These are phyloP conservation scores for Arthroderma sp. DNA, from an alignment of 2,329 filamentous ascomycete species.

Conservation along the genomic window DNA sequence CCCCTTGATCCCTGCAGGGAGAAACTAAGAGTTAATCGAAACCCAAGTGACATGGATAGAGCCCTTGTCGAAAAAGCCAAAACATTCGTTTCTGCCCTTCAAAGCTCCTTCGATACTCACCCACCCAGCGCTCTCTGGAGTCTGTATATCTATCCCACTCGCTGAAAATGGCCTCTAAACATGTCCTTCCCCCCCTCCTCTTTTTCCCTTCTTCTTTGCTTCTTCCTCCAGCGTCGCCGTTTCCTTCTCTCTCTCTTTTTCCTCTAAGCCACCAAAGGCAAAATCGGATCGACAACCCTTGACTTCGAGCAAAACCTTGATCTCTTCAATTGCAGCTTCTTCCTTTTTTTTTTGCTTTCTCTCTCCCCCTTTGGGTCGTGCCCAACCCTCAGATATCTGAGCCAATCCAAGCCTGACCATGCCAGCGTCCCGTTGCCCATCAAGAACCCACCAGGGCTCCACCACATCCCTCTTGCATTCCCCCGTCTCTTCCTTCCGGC, in stretches of 20 bases:
- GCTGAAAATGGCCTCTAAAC: not conserved
- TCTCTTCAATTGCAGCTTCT: not conserved
- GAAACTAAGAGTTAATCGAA: constrained; percentile 2
- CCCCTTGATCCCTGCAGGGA: constrained; percentile 2
- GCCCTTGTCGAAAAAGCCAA: not conserved
- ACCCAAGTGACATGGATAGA: constrained; percentile 2
- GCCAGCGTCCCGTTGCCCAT: constrained; percentile 4
- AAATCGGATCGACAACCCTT: not conserved
- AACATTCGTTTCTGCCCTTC: not conserved
- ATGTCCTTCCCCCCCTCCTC: not conserved
- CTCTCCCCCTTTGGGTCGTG: not conserved
- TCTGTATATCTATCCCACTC: not conserved
- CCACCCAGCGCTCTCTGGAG: not conserved
- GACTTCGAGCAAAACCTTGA: not conserved
- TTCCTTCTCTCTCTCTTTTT: not conserved
- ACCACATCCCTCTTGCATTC: not conserved
- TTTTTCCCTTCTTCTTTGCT: not conserved
- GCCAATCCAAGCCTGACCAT: not conserved
- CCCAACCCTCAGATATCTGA: constrained; percentile 3
- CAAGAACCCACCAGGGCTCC: not conserved
- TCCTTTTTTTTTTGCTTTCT: not conserved
- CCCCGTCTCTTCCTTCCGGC: not conserved
- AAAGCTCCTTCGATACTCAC: not conserved
- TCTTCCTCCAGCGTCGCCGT: not conserved
- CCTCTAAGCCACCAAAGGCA: not conserved